Evolutionary conservation across 2,329 filamentous ascomycete species (phyloP), one percentile per base, ranked within the genome.

Genomic region (Diaporthe destruens): DNA sequence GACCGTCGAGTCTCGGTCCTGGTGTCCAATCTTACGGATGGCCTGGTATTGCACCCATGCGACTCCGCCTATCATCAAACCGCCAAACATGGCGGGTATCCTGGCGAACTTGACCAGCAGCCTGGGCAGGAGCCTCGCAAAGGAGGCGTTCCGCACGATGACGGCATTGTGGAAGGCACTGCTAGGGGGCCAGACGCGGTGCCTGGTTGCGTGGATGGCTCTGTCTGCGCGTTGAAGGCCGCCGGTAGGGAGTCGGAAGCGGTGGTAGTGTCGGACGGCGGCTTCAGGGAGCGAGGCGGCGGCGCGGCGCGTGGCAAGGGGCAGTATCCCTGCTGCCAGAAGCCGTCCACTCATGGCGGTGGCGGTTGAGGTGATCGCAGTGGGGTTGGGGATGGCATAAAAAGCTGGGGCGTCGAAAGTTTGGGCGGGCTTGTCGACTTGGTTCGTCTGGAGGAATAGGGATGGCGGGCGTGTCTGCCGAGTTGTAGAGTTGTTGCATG

Each of bases 41-140:
- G 96, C 96, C 83, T 99, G 96, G 81, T 99, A 98, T 81, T 99
- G 96, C 63, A 99, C 85, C 88, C 98, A 99, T 34, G 95, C 95
- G 73, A 97, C 85, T 3, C 93, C 94, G 18, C 94, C 95, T 76
- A 99, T 89, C 79, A 95, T 94, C 59, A 95, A 89, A 54, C 94
- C 95, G 54, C 96, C 96, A 78, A 98, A 95, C 85, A 98, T 92
- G 72, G 96, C 96, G 25, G 96, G 96, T 70, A 98, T 87, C 71
- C 95, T 91, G 47, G 92, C 88, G 77, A 99, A 92, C 85, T 98
- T 99, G 79, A 96, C 84, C n/a, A 96, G 91, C 66, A 99, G 87
- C 80, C 94, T 96, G 2, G 97, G 97, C 42, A 99, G 85, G 74
- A 92, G 86, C 63, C 90, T 86, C 55, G 83, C 88, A 77, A 92